phyloP scores from a whole-genome alignment of 75 land plant genomes.

The Chamaecyparis obtusa region DNA sequence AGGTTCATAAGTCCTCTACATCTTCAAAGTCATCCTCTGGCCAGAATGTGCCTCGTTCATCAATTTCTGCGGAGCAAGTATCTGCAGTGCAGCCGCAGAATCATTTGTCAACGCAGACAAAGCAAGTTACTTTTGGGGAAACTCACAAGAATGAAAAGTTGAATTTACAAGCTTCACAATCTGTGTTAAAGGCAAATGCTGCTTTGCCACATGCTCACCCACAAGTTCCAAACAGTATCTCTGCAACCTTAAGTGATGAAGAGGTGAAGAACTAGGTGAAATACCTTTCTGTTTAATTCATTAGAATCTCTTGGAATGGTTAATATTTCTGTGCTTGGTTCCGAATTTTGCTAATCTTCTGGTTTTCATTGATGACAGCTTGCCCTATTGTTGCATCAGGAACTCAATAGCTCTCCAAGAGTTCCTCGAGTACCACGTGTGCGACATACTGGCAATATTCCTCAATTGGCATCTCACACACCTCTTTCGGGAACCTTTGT shows the following conservation, averaged over 20 bases:
- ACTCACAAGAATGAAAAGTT: constrained; percentile 41
- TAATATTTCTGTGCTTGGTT: neutral
- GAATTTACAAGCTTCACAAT: constrained; percentile 9
- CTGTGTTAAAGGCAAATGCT: constrained; percentile 23
- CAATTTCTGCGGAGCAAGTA: constrained; percentile 26
- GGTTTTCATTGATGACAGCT: constrained; percentile 43
- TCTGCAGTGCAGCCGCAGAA: constrained; percentile 23
- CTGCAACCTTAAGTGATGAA: constrained; percentile 72
- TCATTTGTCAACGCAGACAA: constrained; percentile 21
- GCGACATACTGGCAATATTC: constrained; percentile 61
- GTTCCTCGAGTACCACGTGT: constrained; percentile 83
- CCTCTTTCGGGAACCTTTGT: constrained; percentile 33
- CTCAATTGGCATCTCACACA: constrained; percentile 46
- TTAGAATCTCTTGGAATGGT: neutral
- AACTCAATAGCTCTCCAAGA: constrained; percentile 91
- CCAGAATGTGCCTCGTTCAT: constrained; percentile 7
- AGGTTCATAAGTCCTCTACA: constrained; percentile 21
- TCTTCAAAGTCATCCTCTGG: constrained; percentile 37
- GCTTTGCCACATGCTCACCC: constrained; percentile 21
- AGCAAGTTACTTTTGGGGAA: constrained; percentile 17
- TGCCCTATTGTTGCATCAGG: constrained; percentile 83
- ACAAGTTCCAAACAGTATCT: constrained; percentile 23
- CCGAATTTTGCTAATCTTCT: neutral
- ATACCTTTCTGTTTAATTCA: constrained; percentile 2
- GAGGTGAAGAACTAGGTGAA: constrained; percentile 37